Base-by-base conservation (phyloP, 2,329 filamentous ascomycete genomes). In the Capronia epimyces region DNA sequence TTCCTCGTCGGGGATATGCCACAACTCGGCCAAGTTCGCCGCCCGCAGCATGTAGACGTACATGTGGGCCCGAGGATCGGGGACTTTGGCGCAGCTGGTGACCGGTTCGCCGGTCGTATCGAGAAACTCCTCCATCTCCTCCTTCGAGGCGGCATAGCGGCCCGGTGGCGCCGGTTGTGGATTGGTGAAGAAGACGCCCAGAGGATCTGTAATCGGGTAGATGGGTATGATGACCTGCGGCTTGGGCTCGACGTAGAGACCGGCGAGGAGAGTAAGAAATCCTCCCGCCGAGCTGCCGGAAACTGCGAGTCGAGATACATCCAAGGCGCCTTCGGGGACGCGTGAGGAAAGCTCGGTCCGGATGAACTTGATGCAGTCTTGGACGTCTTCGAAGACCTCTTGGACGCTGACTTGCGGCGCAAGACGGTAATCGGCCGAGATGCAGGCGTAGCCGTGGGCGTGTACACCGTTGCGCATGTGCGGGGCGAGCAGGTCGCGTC, bases 341-440 rank as follows among this genome's bases (percentile, higher is more conserved):
- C n/a, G 16, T 20, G 15, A 37, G 9, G 43, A 10, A n/a, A 46
- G 43, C 29, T 46, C 29, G 3, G 3, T 37, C 13, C 43, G 43
- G 27, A 46, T 46, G 29, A 34, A 46, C 9, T 25, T 37, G 15
- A 46, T 36, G 43, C 29, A 46, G 43, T 46, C 43, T 15, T 36
- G 9, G 8, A 37, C 43, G 22, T 46, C 43, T 34, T 46, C 29
- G 22, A 37, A 37, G 3, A 46, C n/a, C 6, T 46, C 43, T 7
- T 34, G 10, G 15, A 46, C 31, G 18, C 9, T 21, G 16, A 37
- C 43, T 21, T 46, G 27, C 5, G 43, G 43, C 7, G 18, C 18
- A 16, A 46, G 43, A 22, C 42, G 24, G 42, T 44, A 44, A 25
- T 44, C 43, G 29, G 43, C 29, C n/a, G 43, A 46, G 20, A 46